Evolutionary conservation across 1,284 basidiomycete genomes (phyloP).

Genomic region (Puccinia sorghi): DNA sequence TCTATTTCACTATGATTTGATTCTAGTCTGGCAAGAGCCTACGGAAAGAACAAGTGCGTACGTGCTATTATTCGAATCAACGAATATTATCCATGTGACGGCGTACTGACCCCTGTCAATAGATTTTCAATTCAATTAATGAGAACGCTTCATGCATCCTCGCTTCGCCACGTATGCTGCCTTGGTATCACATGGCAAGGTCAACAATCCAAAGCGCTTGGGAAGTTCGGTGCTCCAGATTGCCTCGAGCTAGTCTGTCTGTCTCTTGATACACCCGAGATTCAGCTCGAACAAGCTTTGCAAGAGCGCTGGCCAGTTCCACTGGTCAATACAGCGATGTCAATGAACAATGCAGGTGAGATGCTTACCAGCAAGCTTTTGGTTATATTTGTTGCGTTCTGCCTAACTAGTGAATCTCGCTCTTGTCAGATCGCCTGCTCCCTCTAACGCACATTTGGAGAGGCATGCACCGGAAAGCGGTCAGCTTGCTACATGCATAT

Average conservation of each 20-base stretch:
- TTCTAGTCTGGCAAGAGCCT: slow-evolving; percentile 28
- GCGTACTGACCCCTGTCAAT: neutral
- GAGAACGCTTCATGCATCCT: neutral
- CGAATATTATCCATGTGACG: neutral
- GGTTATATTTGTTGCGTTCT: neutral
- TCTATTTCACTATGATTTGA: slow-evolving; percentile 8
- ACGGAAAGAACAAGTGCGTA: slow-evolving; percentile 7
- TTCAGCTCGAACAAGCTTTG: slow-evolving; percentile 32
- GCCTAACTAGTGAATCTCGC: neutral
- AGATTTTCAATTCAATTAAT: slow-evolving; percentile 18
- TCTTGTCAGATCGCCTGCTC: neutral
- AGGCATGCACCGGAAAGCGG: slow-evolving; percentile 8
- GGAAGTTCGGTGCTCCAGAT: neutral
- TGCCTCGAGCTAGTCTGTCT: neutral
- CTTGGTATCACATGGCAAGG: slow-evolving; percentile 35
- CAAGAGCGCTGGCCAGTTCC: slow-evolving; percentile 25
- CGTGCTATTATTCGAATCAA: neutral
- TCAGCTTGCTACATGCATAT: slow-evolving; percentile 22
- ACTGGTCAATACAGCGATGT: slow-evolving; percentile 2
- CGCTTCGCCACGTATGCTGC: neutral
- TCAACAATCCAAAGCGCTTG: neutral
- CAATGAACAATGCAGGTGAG: slow-evolving; percentile 33
- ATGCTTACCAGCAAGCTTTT: neutral
- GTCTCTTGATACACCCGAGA: slow-evolving; percentile 31
- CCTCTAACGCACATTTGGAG: slow-evolving; percentile 18